Percentiles rank a stretch among this genome's conserved stretches.
Evolutionary conservation across 2,329 filamentous ascomycete genomes (phyloP).

Genomic region (Aspergillus jensenii): DNA sequence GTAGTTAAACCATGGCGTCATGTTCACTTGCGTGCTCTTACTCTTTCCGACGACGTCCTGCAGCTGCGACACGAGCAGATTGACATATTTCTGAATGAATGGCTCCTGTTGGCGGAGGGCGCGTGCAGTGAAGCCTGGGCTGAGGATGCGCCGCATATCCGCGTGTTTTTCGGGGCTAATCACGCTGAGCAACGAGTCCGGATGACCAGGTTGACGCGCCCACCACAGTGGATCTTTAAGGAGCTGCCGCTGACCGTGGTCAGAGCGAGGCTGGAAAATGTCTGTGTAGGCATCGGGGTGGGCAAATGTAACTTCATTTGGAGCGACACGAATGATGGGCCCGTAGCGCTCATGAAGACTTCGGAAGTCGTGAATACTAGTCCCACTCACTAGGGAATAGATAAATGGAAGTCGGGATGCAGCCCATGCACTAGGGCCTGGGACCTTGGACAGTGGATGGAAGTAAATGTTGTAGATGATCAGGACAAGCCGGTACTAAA

Average conservation of each 20-base stretch:
- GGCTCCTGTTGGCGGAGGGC: background rate
- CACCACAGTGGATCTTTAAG: constrained; percentile 10
- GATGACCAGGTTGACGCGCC: constrained; percentile 4
- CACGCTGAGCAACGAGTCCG: constrained; percentile 5
- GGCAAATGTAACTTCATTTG: constrained; percentile 1
- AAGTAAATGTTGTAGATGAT: background rate
- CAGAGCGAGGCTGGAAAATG: background rate
- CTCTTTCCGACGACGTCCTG: background rate
- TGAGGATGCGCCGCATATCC: background rate
- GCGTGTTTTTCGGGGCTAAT: constrained; percentile 6
- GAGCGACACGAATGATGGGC: background rate
- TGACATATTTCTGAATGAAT: constrained; percentile 4
- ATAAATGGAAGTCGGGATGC: constrained; percentile 1
- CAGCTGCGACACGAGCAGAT: background rate
- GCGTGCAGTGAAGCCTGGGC: background rate
- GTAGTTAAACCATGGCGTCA: constrained; percentile 26
- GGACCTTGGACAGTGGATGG: background rate
- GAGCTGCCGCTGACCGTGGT: background rate
- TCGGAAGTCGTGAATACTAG: background rate
- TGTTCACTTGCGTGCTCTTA: constrained; percentile 13
- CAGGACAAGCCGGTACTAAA: background rate
- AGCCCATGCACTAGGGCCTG: background rate
- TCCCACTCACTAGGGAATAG: background rate
- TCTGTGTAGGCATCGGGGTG: background rate
- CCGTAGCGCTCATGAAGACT: background rate